Percentiles rank a stretch among this genome's conserved stretches.
phyloP scores from a whole-genome alignment of 768 basidiomycete species.

The Mrakia frigida region DNA sequence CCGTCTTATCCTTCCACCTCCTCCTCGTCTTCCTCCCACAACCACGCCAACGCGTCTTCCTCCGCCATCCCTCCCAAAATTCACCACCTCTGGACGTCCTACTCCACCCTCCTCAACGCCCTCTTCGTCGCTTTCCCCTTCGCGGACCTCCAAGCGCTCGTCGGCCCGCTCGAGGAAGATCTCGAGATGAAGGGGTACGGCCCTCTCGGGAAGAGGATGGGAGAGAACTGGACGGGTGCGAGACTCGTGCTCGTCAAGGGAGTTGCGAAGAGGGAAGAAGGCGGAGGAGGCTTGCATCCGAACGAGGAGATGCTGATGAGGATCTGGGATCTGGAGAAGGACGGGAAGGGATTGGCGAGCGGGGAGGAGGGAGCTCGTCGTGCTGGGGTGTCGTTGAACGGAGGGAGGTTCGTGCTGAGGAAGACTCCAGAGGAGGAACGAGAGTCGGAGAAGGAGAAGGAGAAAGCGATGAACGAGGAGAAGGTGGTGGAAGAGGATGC shows the following conservation, averaged over 20 bases:
- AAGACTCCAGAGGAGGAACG: not conserved
- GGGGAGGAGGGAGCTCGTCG: not conserved
- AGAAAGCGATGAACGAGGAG: not conserved
- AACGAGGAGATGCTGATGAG: slow-evolving; percentile 96
- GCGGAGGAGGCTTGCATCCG: slow-evolving; percentile 57
- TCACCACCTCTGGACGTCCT: slow-evolving; percentile 65
- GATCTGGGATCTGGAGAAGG: slow-evolving; percentile 66
- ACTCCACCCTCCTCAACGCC: slow-evolving; percentile 59
- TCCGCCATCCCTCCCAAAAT: slow-evolving; percentile 25
- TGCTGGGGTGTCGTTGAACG: not conserved
- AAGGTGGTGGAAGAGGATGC: not conserved
- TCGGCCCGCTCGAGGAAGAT: slow-evolving; percentile 76
- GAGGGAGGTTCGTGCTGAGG: not conserved
- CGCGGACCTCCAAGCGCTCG: slow-evolving; percentile 52
- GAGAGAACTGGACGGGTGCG: slow-evolving; percentile 37
- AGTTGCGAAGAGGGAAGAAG: not conserved
- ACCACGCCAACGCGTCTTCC: not conserved
- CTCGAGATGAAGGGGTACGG: slow-evolving; percentile 79
- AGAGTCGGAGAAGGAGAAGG: not conserved
- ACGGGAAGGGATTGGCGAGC: not conserved
- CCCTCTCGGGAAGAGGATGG: slow-evolving; percentile 64
- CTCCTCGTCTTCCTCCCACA: not conserved
- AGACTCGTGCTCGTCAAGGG: not conserved
- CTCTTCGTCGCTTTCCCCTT: slow-evolving; percentile 66
- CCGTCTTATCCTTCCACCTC: not conserved